Percentiles rank a stretch among this genome's conserved stretches.
Evolutionary conservation across 192 early-diverging fungal genomes (phyloP).

Genomic region (Jimgerdemannia lactiflua): DNA sequence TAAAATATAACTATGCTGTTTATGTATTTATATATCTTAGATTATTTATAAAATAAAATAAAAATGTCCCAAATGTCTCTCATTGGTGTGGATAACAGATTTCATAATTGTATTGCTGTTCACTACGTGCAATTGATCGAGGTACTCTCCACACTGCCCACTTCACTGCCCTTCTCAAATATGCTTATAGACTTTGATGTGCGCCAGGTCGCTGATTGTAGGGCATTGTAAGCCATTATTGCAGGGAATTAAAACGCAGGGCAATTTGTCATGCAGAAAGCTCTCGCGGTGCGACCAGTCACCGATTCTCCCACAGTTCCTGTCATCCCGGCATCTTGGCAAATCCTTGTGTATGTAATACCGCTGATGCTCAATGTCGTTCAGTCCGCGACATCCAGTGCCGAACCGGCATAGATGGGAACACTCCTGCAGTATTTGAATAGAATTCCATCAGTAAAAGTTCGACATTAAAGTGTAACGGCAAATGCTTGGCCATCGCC

Average conservation of each 20-base stretch:
- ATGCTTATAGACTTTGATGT: background rate
- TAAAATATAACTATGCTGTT: too few species aligned
- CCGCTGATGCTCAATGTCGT: background rate
- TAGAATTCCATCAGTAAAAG: background rate
- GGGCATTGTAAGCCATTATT: background rate
- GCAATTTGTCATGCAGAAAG: background rate
- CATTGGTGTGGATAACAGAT: too few species aligned
- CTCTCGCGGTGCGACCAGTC: background rate
- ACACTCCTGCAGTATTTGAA: background rate
- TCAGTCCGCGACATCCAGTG: background rate
- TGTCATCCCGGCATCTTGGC: background rate
- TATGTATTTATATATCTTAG: too few species aligned
- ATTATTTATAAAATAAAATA: too few species aligned
- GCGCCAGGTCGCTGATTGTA: background rate
- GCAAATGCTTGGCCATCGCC: too few species aligned
- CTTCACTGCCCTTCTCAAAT: too few species aligned
- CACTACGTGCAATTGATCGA: too few species aligned
- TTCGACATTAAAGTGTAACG: background rate
- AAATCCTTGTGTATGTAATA: background rate
- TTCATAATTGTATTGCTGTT: too few species aligned
- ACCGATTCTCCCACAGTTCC: background rate
- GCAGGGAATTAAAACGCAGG: background rate
- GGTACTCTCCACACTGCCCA: too few species aligned
- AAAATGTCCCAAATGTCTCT: too few species aligned
- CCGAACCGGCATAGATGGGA: background rate